A percentile compares a stretch with the other conserved stretches of the same genome.
phyloP scores from a whole-genome alignment of 2,329 filamentous ascomycete genomes.

The Epichloe gansuensis region DNA sequence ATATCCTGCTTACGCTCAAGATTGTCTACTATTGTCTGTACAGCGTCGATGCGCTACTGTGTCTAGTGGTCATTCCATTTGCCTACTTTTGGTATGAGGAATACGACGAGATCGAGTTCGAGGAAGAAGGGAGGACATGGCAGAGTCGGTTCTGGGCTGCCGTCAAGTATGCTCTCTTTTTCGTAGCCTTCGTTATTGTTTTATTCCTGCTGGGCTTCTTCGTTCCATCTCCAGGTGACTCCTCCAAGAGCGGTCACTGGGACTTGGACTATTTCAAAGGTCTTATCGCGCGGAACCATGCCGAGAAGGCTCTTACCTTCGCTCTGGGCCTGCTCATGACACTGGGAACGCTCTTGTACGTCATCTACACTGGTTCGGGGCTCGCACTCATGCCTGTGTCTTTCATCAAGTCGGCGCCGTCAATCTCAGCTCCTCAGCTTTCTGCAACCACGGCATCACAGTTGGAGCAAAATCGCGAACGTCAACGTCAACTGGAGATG shows the following conservation, averaged over 20 bases:
- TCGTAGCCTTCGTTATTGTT: constrained; percentile 66
- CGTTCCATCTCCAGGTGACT: constrained; percentile 63
- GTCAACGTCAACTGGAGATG: constrained; percentile 81
- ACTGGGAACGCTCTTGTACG: constrained; percentile 73
- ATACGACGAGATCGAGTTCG: constrained; percentile 80
- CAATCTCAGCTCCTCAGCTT: constrained; percentile 70
- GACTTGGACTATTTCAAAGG: constrained; percentile 89
- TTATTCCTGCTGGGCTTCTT: constrained; percentile 93
- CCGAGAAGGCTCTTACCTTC: constrained; percentile 86
- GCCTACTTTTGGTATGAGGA: constrained; percentile 98
- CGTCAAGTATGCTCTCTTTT: constrained; percentile 80
- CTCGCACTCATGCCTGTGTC: constrained; percentile 80
- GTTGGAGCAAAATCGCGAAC: constrained; percentile 77
- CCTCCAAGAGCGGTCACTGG: constrained; percentile 47
- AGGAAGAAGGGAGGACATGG: constrained; percentile 66
- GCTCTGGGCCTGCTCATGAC: constrained; percentile 79
- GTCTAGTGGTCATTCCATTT: constrained; percentile 82
- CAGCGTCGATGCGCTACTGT: constrained; percentile 80
- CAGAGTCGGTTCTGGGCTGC: constrained; percentile 67
- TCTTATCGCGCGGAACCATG: constrained; percentile 66
- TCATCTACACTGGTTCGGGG: constrained; percentile 79
- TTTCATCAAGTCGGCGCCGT: constrained; percentile 83
- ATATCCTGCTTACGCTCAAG: constrained; percentile 69
- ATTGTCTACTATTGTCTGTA: constrained; percentile 90
- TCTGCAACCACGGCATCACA: constrained; percentile 67